These are phyloP conservation scores for Phylloporus sp. DNA, from an alignment of 1,284 basidiomycete species.

Conservation along the genomic window DNA sequence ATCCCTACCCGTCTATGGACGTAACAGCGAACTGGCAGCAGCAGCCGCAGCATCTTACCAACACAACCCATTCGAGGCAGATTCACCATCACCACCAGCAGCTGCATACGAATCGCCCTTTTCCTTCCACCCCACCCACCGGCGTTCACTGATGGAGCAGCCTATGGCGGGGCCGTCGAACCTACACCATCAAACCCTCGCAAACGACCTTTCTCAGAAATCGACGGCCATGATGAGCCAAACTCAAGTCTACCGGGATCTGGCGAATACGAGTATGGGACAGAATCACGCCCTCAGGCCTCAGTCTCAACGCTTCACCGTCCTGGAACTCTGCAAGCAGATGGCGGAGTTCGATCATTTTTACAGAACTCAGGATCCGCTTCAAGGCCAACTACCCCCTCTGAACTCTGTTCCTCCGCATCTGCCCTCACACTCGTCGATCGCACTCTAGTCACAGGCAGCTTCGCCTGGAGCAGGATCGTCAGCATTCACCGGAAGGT, in stretches of 20 bases:
- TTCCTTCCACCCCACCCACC: conserved; percentile 84
- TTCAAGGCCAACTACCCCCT: conserved; percentile 57
- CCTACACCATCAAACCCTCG: conserved; percentile 54
- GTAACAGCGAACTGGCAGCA: conserved; percentile 40
- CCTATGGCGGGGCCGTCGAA: conserved; percentile 39
- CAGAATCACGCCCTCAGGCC: conserved; percentile 77
- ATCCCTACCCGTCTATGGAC: too few species aligned
- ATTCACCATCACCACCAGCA: conserved; percentile 38
- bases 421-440: conserved; percentile 58
- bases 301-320: conserved; percentile 76
- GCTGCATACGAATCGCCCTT: conserved; percentile 67
- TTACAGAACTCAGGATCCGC: conserved; percentile 41
- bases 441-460: conserved; percentile 36
- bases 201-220: conserved; percentile 69
- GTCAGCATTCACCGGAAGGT: conserved; percentile 41
- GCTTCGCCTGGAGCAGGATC: conserved; percentile 36
- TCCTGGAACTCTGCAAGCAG: conserved; percentile 83
- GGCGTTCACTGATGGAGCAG: conserved; percentile 51
- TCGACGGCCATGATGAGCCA: conserved; percentile 56
- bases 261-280: conserved; percentile 64
- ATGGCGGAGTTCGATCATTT: conserved; percentile 48
- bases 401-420: conserved; percentile 56
- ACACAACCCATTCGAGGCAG: conserved; percentile 41
- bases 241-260: conserved; percentile 36
- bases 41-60: conserved; percentile 38